These are phyloP conservation scores for Neopestalotiopsis sp. DNA, from an alignment of 2,329 filamentous ascomycete genomes.

Conservation along the genomic window DNA sequence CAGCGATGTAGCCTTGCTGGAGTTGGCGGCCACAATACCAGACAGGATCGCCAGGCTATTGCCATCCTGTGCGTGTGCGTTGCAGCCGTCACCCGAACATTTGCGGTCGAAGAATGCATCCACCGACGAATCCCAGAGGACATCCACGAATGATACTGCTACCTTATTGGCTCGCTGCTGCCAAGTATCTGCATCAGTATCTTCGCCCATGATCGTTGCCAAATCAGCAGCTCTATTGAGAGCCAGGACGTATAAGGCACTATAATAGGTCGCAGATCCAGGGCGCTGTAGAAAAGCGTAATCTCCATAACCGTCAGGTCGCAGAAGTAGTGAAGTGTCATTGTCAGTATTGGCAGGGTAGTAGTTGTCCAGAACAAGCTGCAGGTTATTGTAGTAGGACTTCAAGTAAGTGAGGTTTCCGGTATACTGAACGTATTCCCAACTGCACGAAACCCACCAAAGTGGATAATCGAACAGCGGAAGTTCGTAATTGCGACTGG, in stretches of 20 bases:
- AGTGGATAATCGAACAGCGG: constrained; percentile 57
- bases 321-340: constrained; percentile 45
- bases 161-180: constrained; percentile 39
- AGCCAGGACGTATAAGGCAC: constrained; percentile 53
- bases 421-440: constrained; percentile 55
- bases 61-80: constrained; percentile 54
- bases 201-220: constrained; percentile 37
- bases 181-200: constrained; percentile 45
- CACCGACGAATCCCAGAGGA: constrained; percentile 46
- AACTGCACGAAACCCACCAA: constrained; percentile 56
- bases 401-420: constrained; percentile 47
- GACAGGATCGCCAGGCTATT: constrained; percentile 52
- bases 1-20: constrained; percentile 35
- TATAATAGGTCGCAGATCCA: constrained; percentile 57
- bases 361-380: constrained; percentile 48
- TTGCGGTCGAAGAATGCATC: constrained; percentile 53
- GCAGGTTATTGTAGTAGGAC: constrained; percentile 46
- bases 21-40: constrained; percentile 36
- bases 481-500: constrained; percentile 50
- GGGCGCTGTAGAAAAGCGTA: constrained; percentile 54
- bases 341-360: constrained; percentile 48
- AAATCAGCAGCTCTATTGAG: constrained; percentile 49
- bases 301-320: constrained; percentile 51
- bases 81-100: constrained; percentile 32
- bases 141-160: constrained; percentile 39